A percentile compares a stretch with the other conserved stretches of the same genome.
Conservation (phyloP, 2,329 filamentous ascomycete genomes). For the Pseudocercospora pini-densiflorae region DNA sequence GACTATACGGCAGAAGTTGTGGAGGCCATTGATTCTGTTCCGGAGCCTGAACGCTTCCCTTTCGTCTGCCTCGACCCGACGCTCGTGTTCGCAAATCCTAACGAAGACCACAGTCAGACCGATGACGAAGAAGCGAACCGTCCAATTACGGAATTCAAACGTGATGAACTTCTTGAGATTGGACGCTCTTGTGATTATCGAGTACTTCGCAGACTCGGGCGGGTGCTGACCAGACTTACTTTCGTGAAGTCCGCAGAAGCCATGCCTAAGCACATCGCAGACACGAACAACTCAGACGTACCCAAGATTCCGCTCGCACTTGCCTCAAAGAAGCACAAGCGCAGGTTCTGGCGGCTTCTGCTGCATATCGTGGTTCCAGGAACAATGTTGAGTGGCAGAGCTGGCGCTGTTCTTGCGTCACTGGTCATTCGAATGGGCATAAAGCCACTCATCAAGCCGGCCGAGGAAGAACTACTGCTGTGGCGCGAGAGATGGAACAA, state of each 20-base stretch:
- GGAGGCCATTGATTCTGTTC: conserved; percentile 17
- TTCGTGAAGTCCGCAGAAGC: conserved; percentile 15
- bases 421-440: conserved; percentile 21
- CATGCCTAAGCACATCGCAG: conserved; percentile 18
- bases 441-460: conserved; percentile 15
- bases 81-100: background rate
- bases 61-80: conserved; percentile 24
- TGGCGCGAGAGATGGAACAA: conserved; percentile 22
- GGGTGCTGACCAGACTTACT: conserved; percentile 22
- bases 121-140: conserved; percentile 12
- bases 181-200: conserved; percentile 20
- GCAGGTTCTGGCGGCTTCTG: conserved; percentile 20
- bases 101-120: background rate
- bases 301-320: conserved; percentile 20
- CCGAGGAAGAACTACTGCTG: conserved; percentile 13
- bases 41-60: conserved; percentile 10
- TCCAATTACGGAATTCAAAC: conserved; percentile 18
- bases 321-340: conserved; percentile 12
- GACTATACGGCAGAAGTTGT: conserved; percentile 23
- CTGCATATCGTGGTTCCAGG: conserved; percentile 26
- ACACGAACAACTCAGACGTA: conserved; percentile 9
- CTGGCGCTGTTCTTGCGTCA: conserved; percentile 18
- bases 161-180: conserved; percentile 23
- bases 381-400: conserved; percentile 17
- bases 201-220: conserved; percentile 17